Conservation (phyloP, 176 grass and related monocot genomes). For the Tillandsia fasciculata region DNA sequence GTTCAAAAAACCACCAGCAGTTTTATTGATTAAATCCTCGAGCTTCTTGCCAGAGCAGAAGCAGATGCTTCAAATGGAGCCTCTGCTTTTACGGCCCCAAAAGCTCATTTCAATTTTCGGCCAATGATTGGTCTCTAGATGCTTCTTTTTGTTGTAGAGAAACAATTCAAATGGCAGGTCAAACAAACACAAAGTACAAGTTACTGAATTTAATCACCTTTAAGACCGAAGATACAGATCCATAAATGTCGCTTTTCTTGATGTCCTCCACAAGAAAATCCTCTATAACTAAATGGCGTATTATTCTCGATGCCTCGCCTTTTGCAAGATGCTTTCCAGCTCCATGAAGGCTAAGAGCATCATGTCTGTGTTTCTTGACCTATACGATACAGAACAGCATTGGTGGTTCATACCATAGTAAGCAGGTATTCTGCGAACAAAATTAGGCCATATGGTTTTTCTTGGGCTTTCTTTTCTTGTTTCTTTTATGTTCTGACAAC, state of each 20-base stretch:
- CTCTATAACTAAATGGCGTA: constrained; percentile 66
- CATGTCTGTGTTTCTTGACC: constrained; percentile 82
- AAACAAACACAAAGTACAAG: constrained; percentile 8
- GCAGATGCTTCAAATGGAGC: too few species aligned
- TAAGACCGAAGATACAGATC: constrained; percentile 70
- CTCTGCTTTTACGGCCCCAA: too few species aligned
- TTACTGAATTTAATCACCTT: constrained; percentile 37
- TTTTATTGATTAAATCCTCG: too few species aligned
- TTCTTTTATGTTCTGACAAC: too few species aligned
- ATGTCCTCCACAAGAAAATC: constrained; percentile 75
- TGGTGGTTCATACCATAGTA: neutral
- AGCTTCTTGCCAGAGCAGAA: too few species aligned
- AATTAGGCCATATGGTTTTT: neutral
- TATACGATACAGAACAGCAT: constrained; percentile 12
- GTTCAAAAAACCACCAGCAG: too few species aligned
- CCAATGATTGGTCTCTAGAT: too few species aligned
- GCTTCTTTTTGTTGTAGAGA: constrained; percentile 8
- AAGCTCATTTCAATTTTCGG: too few species aligned
- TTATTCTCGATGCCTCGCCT: constrained; percentile 61
- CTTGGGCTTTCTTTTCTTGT: too few species aligned
- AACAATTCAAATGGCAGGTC: neutral
- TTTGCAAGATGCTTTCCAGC: constrained; percentile 72
- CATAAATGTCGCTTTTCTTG: constrained; percentile 65
- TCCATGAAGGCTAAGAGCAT: constrained; percentile 64
- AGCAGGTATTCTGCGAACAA: constrained; percentile 11